Base-by-base conservation (phyloP, 1,284 basidiomycete species). In the Cronartium quercuum region DNA sequence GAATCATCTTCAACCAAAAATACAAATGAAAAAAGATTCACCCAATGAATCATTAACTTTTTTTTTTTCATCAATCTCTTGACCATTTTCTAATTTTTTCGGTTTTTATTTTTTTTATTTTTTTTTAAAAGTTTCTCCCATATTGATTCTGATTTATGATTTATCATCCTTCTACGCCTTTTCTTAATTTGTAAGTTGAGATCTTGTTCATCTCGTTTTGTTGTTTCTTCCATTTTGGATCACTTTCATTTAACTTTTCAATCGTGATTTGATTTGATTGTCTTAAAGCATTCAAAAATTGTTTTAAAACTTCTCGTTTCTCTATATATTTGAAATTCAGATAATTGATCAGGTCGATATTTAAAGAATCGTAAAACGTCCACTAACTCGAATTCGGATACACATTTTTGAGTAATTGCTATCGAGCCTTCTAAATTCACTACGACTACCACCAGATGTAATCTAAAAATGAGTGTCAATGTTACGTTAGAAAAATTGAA, bases 381-480 rank as follows among this genome's bases (percentile, higher is more conserved):
- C 2, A 79, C 78, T 24, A 84, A 78, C 76, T 84, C 83, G n/a
- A 78, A 76, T 6, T 78, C 78, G 2, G 83, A 83, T 37, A 84
- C 82, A 78, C 83, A 84, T 78, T 84, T 84, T 76, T 84, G 83
- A 6, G 83, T 84, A 44, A 84, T 78, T 0, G 83, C 83, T 7
- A 84, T 81, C 4, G 80, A 79, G 13, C 79, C 76, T 38, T 80
- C 78, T 38, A 82, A 77, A 67, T 82, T 81, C 60, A 82, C 77
- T 37, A 81, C 81, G 61, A 81, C 77, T 79, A 63, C 0, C 47
- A 51, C 2, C 47, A 51, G 13, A 21, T 1, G 47, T 51, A 15
- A 15, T 51, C 1, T 51, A 51, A 15, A 51, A 15, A 62, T 9
- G 9, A 35, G 34, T 24, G 6, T 29, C 60, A 35, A 35, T 10